Percentiles rank a stretch among this genome's conserved stretches.
Evolutionary conservation across 2,329 filamentous ascomycete genomes (phyloP).

Genomic region (Penicillium frequentans): DNA sequence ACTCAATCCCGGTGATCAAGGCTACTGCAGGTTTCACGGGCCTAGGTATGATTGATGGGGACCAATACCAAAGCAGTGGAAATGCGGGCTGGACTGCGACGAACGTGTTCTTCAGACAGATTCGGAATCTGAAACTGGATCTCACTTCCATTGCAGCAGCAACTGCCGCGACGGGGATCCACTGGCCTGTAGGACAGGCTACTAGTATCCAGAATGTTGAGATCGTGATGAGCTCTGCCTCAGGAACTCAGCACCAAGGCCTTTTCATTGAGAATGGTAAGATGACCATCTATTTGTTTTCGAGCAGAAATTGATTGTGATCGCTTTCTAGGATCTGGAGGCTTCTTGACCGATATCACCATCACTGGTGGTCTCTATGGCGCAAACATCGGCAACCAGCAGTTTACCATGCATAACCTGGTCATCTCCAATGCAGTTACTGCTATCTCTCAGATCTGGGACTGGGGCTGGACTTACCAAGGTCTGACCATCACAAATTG

Average conservation of each 20-base stretch:
- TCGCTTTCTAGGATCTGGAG: slow-evolving; percentile 48
- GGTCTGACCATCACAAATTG: slow-evolving; percentile 55
- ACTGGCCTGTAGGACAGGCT: slow-evolving; percentile 57
- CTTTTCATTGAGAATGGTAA: slow-evolving; percentile 60
- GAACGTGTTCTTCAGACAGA: slow-evolving; percentile 64
- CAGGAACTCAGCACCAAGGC: slow-evolving; percentile 54
- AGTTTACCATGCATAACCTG: slow-evolving; percentile 61
- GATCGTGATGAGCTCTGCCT: slow-evolving; percentile 55
- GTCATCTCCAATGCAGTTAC: slow-evolving; percentile 53
- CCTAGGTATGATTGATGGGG: slow-evolving; percentile 59
- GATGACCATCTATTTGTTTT: not conserved
- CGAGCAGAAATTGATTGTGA: slow-evolving; percentile 3
- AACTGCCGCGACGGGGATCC: slow-evolving; percentile 42
- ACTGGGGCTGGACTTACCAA: slow-evolving; percentile 61
- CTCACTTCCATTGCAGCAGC: slow-evolving; percentile 40
- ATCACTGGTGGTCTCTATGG: slow-evolving; percentile 64
- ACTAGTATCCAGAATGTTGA: slow-evolving; percentile 63
- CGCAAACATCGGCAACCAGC: slow-evolving; percentile 63
- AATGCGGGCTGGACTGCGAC: slow-evolving; percentile 46
- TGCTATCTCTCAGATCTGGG: slow-evolving; percentile 59
- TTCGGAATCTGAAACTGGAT: slow-evolving; percentile 67
- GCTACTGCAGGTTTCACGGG: slow-evolving; percentile 55
- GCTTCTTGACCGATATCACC: slow-evolving; percentile 59
- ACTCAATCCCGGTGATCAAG: slow-evolving; percentile 55
- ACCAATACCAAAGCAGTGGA: slow-evolving; percentile 49